Evolutionary conservation across 805 yeast genomes (phyloP).

Genomic region (Metschnikowia shivogae): DNA sequence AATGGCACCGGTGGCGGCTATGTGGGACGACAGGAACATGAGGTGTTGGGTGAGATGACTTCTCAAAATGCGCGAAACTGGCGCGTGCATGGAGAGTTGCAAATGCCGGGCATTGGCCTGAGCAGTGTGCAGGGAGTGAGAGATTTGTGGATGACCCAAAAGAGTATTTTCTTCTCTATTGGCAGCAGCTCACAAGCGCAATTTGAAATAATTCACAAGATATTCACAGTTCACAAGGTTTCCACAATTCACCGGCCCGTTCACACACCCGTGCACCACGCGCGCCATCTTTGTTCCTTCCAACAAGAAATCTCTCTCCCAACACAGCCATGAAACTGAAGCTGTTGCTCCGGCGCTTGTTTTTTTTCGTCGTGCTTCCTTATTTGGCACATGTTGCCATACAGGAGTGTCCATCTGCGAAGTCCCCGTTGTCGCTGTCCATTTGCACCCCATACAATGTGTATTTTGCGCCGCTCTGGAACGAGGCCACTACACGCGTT

Average conservation of each 20-base stretch:
- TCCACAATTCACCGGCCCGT: too few relatives aligned
- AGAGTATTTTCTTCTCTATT: too few relatives aligned
- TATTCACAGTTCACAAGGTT: too few relatives aligned
- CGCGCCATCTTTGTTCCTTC: background rate
- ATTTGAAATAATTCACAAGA: too few relatives aligned
- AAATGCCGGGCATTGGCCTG: background rate
- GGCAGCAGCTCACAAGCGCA: too few relatives aligned
- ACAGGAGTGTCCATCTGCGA: conserved; percentile 9
- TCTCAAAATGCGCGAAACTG: background rate
- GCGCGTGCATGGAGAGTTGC: background rate
- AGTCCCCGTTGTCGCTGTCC: background rate
- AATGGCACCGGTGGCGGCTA: conserved; percentile 27
- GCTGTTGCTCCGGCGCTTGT: conserved; percentile 1
- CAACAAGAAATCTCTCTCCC: background rate
- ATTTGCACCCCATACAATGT: background rate
- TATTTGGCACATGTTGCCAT: conserved; percentile 11
- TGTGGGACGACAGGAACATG: conserved; percentile 5
- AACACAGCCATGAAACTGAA: background rate
- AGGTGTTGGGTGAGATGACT: background rate
- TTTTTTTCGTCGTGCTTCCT: conserved; percentile 2
- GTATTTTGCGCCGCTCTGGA: conserved; percentile 1
- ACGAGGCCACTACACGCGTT: background rate
- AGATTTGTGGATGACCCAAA: too few relatives aligned
- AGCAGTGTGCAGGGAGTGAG: too few relatives aligned
- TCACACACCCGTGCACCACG: background rate